phyloP scores from a whole-genome alignment of 176 grass and related monocot species.

The Eragrostis nindensis region DNA sequence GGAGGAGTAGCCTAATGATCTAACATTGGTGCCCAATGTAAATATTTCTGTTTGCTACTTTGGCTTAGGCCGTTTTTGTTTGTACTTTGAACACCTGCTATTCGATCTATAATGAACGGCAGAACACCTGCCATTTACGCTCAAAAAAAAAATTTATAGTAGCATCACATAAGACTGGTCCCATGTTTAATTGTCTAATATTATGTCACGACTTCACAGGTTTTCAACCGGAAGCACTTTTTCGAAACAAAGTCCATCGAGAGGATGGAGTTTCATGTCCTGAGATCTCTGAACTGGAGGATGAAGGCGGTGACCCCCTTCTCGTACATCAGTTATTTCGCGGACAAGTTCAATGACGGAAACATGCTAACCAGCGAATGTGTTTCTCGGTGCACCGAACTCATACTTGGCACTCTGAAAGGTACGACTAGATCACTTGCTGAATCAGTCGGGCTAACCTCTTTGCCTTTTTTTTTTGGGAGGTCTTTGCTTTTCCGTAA shows the following conservation, averaged over 20 bases:
- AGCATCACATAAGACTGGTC: neutral
- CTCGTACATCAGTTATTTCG: conserved; percentile 79
- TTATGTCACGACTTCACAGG: conserved; percentile 39
- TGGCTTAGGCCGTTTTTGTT: too few species aligned
- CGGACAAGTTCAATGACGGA: conserved; percentile 61
- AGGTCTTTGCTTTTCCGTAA: neutral
- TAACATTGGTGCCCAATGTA: too few species aligned
- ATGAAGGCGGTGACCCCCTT: conserved; percentile 85
- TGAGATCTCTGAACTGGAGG: conserved; percentile 71
- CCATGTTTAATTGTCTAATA: conserved; percentile 3
- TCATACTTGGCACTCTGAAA: conserved; percentile 67
- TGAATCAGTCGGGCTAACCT: neutral
- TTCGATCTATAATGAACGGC: too few species aligned
- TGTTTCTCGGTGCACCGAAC: conserved; percentile 51
- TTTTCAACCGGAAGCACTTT: conserved; percentile 43
- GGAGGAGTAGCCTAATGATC: too few species aligned
- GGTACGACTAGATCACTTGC: conserved; percentile 41
- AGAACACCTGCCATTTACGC: too few species aligned
- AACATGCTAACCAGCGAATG: conserved; percentile 35
- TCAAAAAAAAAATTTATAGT: too few species aligned
- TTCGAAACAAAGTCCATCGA: conserved; percentile 53
- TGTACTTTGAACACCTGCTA: too few species aligned
- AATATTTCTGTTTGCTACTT: too few species aligned
- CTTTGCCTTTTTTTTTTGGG: neutral
- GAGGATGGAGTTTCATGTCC: conserved; percentile 74